phyloP scores from a whole-genome alignment of 768 basidiomycete species.

The Russula vinacea region DNA sequence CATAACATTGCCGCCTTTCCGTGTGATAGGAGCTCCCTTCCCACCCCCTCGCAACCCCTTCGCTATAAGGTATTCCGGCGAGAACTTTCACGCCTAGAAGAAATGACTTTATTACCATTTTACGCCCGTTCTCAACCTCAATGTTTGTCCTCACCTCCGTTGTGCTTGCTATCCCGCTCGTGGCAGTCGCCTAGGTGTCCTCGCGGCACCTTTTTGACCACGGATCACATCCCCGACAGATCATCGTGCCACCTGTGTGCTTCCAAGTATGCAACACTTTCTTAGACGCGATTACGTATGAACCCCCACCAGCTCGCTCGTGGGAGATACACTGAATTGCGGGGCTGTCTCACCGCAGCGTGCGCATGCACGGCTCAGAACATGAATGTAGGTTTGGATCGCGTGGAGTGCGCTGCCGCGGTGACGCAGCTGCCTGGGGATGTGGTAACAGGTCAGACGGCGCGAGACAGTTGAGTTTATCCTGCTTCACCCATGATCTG shows the following conservation, averaged over 20 bases:
- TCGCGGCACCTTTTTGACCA: background rate
- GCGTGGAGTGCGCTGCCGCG: conserved; percentile 3
- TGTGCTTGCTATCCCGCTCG: background rate
- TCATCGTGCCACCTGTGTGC: background rate
- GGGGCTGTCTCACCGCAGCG: background rate
- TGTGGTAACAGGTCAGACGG: background rate
- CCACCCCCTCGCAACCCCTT: no score
- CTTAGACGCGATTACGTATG: background rate
- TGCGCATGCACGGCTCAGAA: conserved; percentile 4
- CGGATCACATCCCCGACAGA: background rate
- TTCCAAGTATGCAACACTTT: background rate
- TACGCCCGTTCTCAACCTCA: background rate
- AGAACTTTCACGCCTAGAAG: background rate
- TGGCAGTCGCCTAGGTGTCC: background rate
- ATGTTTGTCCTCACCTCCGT: background rate
- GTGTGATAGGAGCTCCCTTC: no score
- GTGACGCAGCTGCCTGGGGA: no score
- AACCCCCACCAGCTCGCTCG: no score
- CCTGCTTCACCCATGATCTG: background rate
- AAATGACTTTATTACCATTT: background rate
- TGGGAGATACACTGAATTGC: background rate
- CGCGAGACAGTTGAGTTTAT: conserved; percentile 1
- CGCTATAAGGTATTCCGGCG: no score
- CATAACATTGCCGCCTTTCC: no score
- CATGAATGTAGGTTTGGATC: background rate